These are phyloP conservation scores for Phialophora expanda DNA, from an alignment of 2,329 filamentous ascomycete genomes.

Conservation along the genomic window DNA sequence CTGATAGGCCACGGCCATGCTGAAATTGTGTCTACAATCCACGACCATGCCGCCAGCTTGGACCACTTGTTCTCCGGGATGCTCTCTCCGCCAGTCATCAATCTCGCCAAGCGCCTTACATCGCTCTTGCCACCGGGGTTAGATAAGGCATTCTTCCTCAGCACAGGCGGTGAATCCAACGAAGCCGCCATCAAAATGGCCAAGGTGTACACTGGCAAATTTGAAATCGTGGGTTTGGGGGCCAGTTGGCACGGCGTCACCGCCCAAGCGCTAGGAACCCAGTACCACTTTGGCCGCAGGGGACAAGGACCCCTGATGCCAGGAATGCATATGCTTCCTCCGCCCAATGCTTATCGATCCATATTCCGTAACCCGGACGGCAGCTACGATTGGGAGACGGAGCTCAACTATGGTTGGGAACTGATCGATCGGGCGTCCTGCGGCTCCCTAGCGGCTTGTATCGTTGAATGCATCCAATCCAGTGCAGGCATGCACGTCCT, in stretches of 20 bases:
- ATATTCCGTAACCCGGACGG: conserved; percentile 65
- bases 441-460: conserved; percentile 67
- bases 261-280: conserved; percentile 57
- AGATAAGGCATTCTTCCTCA: conserved; percentile 63
- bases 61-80: conserved; percentile 67
- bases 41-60: conserved; percentile 56
- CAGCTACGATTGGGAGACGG: conserved; percentile 68
- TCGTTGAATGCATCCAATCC: conserved; percentile 65
- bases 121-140: conserved; percentile 56
- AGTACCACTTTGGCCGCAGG: conserved; percentile 60
- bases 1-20: conserved; percentile 64
- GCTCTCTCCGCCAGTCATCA: conserved; percentile 63
- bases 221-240: conserved; percentile 66
- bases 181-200: conserved; percentile 70
- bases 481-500: conserved; percentile 66
- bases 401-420: conserved; percentile 66
- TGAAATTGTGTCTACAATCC: conserved; percentile 62
- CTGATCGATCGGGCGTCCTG: conserved; percentile 65
- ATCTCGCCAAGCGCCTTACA: conserved; percentile 59
- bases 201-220: conserved; percentile 68
- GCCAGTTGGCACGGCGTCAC: conserved; percentile 69
- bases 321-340: conserved; percentile 63
- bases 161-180: conserved; percentile 62
- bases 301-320: conserved; percentile 57
- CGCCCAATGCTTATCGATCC: conserved; percentile 66